phyloP scores from a whole-genome alignment of 1,284 basidiomycete genomes.

The Xerocomus nothofagi region DNA sequence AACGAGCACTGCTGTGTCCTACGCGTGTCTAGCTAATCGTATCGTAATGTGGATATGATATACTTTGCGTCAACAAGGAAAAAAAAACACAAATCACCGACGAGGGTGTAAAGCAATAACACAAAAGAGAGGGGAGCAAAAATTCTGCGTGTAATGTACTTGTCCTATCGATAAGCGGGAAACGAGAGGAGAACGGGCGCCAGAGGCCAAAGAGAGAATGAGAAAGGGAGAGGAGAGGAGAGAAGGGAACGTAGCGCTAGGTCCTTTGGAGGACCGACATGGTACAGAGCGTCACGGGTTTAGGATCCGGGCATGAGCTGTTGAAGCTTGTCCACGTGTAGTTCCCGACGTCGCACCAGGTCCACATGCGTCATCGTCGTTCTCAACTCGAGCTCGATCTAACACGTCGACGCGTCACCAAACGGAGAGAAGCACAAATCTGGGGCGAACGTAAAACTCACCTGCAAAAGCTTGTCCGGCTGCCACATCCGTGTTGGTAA shows the following conservation, averaged over 20 bases:
- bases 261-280: neutral
- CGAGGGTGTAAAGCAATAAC: neutral
- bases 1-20: neutral
- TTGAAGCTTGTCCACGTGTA: slow-evolving; percentile 53
- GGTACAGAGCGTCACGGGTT: neutral
- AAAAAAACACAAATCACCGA: neutral
- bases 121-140: neutral
- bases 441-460: slow-evolving; percentile 31
- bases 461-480: slow-evolving; percentile 86
- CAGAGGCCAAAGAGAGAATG: neutral
- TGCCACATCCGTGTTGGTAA: slow-evolving; percentile 91
- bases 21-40: neutral
- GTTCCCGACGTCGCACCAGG: slow-evolving; percentile 62
- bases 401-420: neutral
- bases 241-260: neutral
- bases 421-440: too few species aligned
- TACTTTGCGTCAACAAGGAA: neutral
- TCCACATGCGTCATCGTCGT: slow-evolving; percentile 66
- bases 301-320: slow-evolving; percentile 39
- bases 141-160: slow-evolving; percentile 3
- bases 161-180: slow-evolving; percentile 11
- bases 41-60: slow-evolving; percentile 6
- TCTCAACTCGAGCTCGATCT: slow-evolving; percentile 73
- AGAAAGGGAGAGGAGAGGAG: neutral
- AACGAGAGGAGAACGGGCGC: neutral